Percentiles rank a stretch among this genome's conserved stretches.
These are phyloP conservation scores for Sarocladiaceae sp. DNA, from an alignment of 2,329 filamentous ascomycete genomes.

Conservation along the genomic window DNA sequence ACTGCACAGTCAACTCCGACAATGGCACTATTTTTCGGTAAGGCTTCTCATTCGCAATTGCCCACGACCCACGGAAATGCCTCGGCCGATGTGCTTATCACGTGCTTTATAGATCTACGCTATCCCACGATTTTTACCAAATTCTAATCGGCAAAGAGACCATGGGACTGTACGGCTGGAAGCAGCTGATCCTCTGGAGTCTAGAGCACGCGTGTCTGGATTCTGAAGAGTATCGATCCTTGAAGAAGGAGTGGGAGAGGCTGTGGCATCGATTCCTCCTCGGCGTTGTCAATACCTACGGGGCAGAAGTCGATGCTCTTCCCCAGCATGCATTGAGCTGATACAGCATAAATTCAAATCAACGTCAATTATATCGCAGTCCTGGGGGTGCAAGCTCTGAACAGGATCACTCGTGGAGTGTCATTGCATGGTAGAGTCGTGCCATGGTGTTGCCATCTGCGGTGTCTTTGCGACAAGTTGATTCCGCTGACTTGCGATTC, in stretches of 20 bases:
- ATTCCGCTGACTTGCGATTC: neutral
- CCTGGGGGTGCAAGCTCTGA: too few species aligned
- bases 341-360: neutral
- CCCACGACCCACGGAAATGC: neutral
- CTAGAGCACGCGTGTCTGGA: conserved; percentile 53
- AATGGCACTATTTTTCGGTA: conserved; percentile 68
- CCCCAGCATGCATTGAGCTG: neutral
- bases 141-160: conserved; percentile 61
- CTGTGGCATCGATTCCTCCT: conserved; percentile 55
- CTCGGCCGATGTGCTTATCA: too few species aligned
- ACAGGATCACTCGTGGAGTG: too few species aligned
- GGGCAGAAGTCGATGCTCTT: conserved; percentile 6
- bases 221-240: conserved; percentile 29
- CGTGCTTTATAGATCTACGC: conserved; percentile 52
- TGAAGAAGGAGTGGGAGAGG: conserved; percentile 39
- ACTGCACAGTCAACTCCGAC: conserved; percentile 69
- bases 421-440: too few species aligned
- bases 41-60: conserved; percentile 13
- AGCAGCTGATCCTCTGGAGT: conserved; percentile 60
- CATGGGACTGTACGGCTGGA: conserved; percentile 65
- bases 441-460: too few species aligned
- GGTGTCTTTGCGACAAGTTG: too few species aligned
- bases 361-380: too few species aligned
- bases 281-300: conserved; percentile 41
- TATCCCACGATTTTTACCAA: conserved; percentile 74